phyloP scores from a whole-genome alignment of 495 filamentous ascomycete genomes.

The Rhizodiscina lignyota region DNA sequence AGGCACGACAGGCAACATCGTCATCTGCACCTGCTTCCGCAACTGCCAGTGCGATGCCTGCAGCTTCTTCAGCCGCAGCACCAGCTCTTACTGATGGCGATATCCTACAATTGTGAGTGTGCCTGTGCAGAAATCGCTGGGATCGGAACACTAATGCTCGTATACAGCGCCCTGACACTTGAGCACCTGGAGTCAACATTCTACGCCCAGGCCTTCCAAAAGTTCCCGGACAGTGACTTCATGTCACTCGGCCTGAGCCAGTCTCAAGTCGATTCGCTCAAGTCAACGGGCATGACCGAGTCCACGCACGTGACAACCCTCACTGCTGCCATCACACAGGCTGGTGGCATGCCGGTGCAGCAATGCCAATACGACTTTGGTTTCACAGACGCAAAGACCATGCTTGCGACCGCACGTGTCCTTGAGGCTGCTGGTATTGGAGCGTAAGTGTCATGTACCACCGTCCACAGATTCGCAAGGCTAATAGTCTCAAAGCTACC shows the following conservation, averaged over 20 bases:
- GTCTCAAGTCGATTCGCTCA: slow-evolving; percentile 30
- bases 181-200: slow-evolving; percentile 48
- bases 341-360: slow-evolving; percentile 37
- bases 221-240: slow-evolving; percentile 44
- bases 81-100: slow-evolving; percentile 42
- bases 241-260: slow-evolving; percentile 32
- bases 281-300: slow-evolving; percentile 36
- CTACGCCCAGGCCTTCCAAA: slow-evolving; percentile 42
- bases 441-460: slow-evolving; percentile 25
- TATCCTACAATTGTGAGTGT: slow-evolving; percentile 53
- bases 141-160: too few relatives aligned
- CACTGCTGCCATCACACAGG: slow-evolving; percentile 33
- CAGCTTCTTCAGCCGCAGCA: slow-evolving; percentile 6
- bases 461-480: not conserved
- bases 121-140: too few relatives aligned
- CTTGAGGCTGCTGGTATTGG: slow-evolving; percentile 47
- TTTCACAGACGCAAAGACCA: slow-evolving; percentile 38
- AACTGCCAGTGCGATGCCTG: too few relatives aligned
- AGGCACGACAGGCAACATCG: slow-evolving; percentile 3
- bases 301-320: slow-evolving; percentile 39
- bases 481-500: too few relatives aligned
- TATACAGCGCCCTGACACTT: slow-evolving; percentile 42
- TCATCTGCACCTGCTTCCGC: slow-evolving; percentile 1
- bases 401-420: slow-evolving; percentile 41
- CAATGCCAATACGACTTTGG: slow-evolving; percentile 46